phyloP scores from a whole-genome alignment of 2,329 filamentous ascomycete species.

The Trichoderma sp. region DNA sequence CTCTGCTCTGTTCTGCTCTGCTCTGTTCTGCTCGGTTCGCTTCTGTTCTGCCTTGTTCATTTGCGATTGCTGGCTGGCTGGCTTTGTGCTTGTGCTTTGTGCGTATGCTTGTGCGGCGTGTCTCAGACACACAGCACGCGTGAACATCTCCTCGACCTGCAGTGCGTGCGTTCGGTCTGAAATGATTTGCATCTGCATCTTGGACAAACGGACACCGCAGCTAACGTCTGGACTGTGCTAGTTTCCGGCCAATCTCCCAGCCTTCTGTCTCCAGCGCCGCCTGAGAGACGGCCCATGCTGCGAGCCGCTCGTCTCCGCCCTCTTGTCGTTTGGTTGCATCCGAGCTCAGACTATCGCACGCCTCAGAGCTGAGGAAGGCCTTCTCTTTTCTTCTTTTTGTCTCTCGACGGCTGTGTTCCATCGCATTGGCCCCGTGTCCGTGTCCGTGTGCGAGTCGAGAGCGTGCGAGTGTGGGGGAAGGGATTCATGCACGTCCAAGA shows the following conservation, averaged over 20 bases:
- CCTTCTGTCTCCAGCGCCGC: not conserved
- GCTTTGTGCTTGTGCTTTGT: not conserved
- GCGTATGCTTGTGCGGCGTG: not conserved
- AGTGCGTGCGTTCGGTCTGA: not conserved
- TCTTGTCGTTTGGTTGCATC: not conserved
- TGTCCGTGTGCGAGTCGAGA: not conserved
- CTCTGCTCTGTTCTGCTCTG: not conserved
- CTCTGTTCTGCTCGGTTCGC: not conserved
- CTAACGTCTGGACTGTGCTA: conserved; percentile 9
- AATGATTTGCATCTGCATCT: not conserved
- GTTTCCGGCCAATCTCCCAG: not conserved
- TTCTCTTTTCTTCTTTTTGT: not conserved
- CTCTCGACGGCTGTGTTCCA: not conserved
- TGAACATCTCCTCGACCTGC: not conserved
- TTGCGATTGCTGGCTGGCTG: not conserved
- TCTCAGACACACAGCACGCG: not conserved
- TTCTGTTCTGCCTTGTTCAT: not conserved
- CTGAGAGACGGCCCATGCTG: conserved; percentile 6
- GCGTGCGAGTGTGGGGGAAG: conserved; percentile 7
- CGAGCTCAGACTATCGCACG: conserved; percentile 1
- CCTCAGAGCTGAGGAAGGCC: not conserved
- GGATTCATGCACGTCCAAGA: not conserved
- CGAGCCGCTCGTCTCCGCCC: not conserved
- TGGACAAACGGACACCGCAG: not conserved
- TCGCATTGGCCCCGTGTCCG: not conserved